Percentiles rank a stretch among this genome's conserved stretches.
phyloP scores from a whole-genome alignment of 2,329 filamentous ascomycete genomes.

The Apiospora koreana region DNA sequence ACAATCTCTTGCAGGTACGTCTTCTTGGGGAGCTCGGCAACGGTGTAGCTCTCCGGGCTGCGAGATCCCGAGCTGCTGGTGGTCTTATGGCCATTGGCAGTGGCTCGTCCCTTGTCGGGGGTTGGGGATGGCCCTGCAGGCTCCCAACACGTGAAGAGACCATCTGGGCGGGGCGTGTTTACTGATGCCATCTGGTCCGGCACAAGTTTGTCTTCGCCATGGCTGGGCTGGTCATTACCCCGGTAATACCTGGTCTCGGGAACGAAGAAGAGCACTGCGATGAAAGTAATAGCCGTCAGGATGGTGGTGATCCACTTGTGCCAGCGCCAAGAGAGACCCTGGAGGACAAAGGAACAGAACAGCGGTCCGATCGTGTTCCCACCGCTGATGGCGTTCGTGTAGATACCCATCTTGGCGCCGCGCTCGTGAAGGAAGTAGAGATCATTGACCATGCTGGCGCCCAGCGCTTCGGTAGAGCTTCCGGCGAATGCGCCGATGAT shows the following conservation, averaged over 20 bases:
- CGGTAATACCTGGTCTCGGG: slow-evolving; percentile 30
- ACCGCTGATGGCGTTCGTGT: slow-evolving; percentile 32
- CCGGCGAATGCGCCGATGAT: slow-evolving; percentile 47
- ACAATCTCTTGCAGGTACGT: slow-evolving; percentile 27
- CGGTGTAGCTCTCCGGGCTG: background rate
- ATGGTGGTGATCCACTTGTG: slow-evolving; percentile 33
- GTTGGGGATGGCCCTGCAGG: slow-evolving; percentile 1
- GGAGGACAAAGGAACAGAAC: slow-evolving; percentile 32
- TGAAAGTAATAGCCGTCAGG: slow-evolving; percentile 27
- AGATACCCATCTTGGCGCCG: slow-evolving; percentile 32
- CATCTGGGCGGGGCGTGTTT: background rate
- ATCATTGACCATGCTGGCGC: slow-evolving; percentile 36
- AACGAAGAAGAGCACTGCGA: slow-evolving; percentile 30
- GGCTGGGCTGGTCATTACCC: background rate
- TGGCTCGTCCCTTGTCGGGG: background rate
- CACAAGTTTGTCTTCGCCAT: slow-evolving; percentile 7
- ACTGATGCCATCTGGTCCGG: background rate
- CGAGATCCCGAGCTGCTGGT: background rate
- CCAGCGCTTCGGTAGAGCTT: slow-evolving; percentile 45
- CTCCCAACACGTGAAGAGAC: background rate
- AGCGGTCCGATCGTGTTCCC: slow-evolving; percentile 33
- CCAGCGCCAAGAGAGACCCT: slow-evolving; percentile 32
- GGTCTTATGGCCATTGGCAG: background rate
- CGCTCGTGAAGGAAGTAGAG: slow-evolving; percentile 36
- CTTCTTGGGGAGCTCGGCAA: slow-evolving; percentile 22